Base-by-base conservation (phyloP, 176 grass and related monocot genomes). In the Bromus sterilis region DNA sequence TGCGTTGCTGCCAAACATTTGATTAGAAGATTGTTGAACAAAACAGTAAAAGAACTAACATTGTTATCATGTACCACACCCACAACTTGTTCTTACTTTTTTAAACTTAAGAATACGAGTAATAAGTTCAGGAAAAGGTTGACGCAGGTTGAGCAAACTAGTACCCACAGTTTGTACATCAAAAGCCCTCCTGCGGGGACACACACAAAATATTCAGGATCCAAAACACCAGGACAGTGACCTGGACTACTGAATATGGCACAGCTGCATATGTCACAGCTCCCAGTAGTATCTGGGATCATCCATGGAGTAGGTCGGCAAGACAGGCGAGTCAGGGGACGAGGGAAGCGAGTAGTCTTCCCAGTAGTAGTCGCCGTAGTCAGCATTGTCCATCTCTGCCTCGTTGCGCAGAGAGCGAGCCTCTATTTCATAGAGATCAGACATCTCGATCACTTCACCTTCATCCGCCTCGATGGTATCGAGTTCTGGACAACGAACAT, bases 341-440 rank as follows among this genome's bases (percentile, higher is more conserved):
- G 14, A 43, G 8, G 80, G 55, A 8, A 10, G 43, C 5, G 26
- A 51, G 42, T 83, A 74, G 30, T 74, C 57, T 10, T 73, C 40
- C 69, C 80, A 83, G 68, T 83, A 74, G 29, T 49, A 26, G 48
- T 57, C 65, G 4, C 30, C 56, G 43, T 37, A 83, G 30, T 36
- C 4, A 51, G 18, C 57, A 12, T 75, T 23, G 4, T 64, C 37
- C 68, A 62, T 36, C 9, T 36, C 78, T n/a, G 46, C 33, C 13
- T 30, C 31, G 0, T 11, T 41, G 23, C 20, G 40, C 16, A 65
- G 18, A 39, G 10, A 7, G 11, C 9, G 33, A 56, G 37, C 25
- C 51, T 71, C 51, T 21, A 15, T 21, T 33, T 71, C 51, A 67
- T 67, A 71, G 3, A 71, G 51, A 71, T 82, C 7, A 43, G 69